Conservation (phyloP, 2,329 filamentous ascomycete species). For the Tolypocladium sp. region DNA sequence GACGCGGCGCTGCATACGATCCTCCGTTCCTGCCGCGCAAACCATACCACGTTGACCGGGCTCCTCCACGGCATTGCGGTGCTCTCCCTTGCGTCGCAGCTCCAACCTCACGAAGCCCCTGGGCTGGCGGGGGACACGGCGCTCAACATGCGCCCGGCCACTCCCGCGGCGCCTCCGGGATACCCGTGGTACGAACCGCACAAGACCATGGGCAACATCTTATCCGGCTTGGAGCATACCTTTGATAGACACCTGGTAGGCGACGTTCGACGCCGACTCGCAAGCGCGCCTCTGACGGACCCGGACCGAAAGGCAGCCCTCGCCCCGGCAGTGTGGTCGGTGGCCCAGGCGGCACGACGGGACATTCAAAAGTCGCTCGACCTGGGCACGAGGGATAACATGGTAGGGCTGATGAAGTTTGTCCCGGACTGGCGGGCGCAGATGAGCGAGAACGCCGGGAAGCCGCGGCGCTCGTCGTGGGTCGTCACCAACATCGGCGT, state of each 20-base stretch:
- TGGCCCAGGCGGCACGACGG: conserved; percentile 2
- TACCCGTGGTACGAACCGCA: conserved; percentile 3
- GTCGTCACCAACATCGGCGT: conserved; percentile 17
- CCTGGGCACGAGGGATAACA: conserved; percentile 12
- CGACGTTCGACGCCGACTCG: neutral
- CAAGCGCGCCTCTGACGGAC: conserved; percentile 3
- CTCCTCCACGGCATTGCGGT: conserved; percentile 15
- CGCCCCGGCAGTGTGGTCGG: conserved; percentile 13
- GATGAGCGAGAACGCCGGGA: conserved; percentile 8
- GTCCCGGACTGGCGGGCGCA: conserved; percentile 14
- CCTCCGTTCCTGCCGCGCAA: conserved; percentile 12
- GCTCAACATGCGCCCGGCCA: conserved; percentile 12
- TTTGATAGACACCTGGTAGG: neutral
- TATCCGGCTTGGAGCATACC: conserved; percentile 1
- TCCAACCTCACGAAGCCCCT: neutral
- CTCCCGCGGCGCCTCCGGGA: conserved; percentile 1
- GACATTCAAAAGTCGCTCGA: conserved; percentile 10
- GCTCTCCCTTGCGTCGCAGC: conserved; percentile 10
- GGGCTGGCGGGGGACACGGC: conserved; percentile 7
- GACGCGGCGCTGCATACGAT: conserved; percentile 4
- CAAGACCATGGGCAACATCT: conserved; percentile 8
- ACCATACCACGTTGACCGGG: conserved; percentile 18
- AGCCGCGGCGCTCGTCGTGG: conserved; percentile 12
- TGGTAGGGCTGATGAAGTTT: conserved; percentile 12
- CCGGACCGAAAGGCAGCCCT: conserved; percentile 2